Base-by-base conservation (phyloP, 306 rosid species). In the Rosa multiflora region DNA sequence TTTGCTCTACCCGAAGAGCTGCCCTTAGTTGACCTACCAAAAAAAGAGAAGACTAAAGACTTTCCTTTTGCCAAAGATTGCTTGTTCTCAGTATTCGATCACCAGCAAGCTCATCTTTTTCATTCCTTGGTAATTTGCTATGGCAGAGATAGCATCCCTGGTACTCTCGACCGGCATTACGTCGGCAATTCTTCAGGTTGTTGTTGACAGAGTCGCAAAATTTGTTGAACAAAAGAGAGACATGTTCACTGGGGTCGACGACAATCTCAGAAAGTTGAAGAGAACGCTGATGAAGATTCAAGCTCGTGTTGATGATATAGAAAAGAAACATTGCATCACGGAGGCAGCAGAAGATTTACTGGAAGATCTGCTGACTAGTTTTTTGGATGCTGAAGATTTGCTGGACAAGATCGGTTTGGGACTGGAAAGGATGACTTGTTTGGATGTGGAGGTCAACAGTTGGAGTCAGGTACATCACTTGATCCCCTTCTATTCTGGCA, bases 221-320 rank as follows among this genome's bases (percentile, higher is more conserved):
- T 48, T 37, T 21, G 80, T 52, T 23, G 48, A 56, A 4, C 29
- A 26, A 14, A 59, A 49, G 63, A 18, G 46, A 0, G 6, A 43
- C 14, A 7, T 59, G 13, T 11, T 61, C 0, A 0, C 20, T 2
- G 77, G 67, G 18, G 76, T 18, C 3, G 67, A 81, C 10, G 64
- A 75, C 8, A 73, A 69, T 8, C 46, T 69, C 56, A 58, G 63
- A 6, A 81, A 75, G 80, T 49, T 81, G 10, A 71, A 47, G 14
- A 70, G 80, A 51, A 81, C 80, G 8, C 43, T 81, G 15, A 10
- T 70, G 11, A 76, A 61, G 26, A 40, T 75, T 61, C 84, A 70
- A 39, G 58, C 12, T 61, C 42, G 72, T 10, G 63, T 81, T 40
- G 73, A 59, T 17, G 39, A 70, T 21, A 3, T 69, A 8, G 48